Evolutionary conservation across 495 filamentous ascomycete species (phyloP).

Genomic region (Xylaria acuta): DNA sequence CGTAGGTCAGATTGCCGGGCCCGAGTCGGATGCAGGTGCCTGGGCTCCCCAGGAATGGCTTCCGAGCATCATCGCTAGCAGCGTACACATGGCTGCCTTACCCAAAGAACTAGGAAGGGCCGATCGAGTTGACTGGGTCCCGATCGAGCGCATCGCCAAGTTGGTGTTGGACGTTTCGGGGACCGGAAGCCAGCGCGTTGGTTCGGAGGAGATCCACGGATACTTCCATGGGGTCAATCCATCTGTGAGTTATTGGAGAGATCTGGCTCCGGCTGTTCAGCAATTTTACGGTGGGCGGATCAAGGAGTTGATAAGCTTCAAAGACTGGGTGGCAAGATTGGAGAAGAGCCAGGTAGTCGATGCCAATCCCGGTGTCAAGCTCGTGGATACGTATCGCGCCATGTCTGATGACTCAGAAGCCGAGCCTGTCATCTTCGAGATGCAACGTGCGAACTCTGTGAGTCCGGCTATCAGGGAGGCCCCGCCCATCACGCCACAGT

Average conservation of each 20-base stretch:
- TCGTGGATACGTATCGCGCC: slow-evolving; percentile 22
- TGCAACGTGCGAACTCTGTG: neutral
- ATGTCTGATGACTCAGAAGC: too few species aligned
- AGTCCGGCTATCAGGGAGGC: neutral
- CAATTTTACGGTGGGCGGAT: slow-evolving; percentile 47
- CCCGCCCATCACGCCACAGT: neutral
- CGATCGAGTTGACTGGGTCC: slow-evolving; percentile 62
- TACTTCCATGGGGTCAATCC: slow-evolving; percentile 60
- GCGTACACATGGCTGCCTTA: slow-evolving; percentile 47
- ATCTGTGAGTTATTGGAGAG: slow-evolving; percentile 40
- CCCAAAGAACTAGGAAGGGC: slow-evolving; percentile 48
- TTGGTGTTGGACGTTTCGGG: slow-evolving; percentile 48
- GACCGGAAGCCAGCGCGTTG: slow-evolving; percentile 17
- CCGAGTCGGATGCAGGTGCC: slow-evolving; percentile 38
- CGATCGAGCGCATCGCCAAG: slow-evolving; percentile 50
- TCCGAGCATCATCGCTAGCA: slow-evolving; percentile 55
- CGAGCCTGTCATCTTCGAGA: slow-evolving; percentile 2
- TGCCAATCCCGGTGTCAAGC: slow-evolving; percentile 51
- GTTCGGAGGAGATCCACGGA: slow-evolving; percentile 18
- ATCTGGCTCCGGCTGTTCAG: slow-evolving; percentile 43
- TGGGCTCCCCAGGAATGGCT: slow-evolving; percentile 67
- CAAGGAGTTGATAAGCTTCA: slow-evolving; percentile 43
- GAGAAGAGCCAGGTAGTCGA: slow-evolving; percentile 44
- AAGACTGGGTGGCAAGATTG: slow-evolving; percentile 49
- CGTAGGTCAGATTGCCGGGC: slow-evolving; percentile 61